Conservation (phyloP, 2,329 filamentous ascomycete species). For the Ceratocystis cubensis region DNA sequence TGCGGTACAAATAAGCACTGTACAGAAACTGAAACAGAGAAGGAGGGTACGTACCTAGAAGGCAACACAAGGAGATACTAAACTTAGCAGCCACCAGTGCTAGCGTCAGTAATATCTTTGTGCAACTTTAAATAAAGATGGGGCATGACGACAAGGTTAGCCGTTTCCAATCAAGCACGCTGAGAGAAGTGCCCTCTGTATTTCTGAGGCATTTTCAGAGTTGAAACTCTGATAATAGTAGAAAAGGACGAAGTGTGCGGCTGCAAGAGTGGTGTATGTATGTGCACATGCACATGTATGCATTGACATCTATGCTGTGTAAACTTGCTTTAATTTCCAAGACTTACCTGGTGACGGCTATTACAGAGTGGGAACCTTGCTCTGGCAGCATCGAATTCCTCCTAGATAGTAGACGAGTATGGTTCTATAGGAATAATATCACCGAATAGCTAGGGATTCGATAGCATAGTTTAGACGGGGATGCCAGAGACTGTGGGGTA, state of each 20-base stretch:
- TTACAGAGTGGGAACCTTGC: no score
- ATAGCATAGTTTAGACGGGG: no score
- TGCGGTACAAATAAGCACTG: neutral
- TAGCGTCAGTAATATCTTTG: slow-evolving; percentile 9
- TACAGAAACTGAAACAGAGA: neutral
- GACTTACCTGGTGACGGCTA: neutral
- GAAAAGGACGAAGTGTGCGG: no score
- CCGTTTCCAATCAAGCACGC: neutral
- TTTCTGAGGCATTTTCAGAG: no score
- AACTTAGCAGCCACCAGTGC: neutral
- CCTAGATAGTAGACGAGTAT: neutral
- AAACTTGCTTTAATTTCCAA: neutral
- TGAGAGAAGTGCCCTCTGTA: neutral
- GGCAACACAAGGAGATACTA: slow-evolving; percentile 2
- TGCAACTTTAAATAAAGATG: slow-evolving; percentile 9
- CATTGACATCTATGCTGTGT: neutral
- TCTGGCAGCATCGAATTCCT: neutral
- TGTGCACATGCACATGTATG: neutral
- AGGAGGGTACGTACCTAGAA: slow-evolving; percentile 3
- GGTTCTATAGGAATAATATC: neutral
- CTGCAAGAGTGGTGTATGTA: no score
- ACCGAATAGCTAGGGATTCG: neutral
- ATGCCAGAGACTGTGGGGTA: neutral
- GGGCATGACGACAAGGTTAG: neutral
- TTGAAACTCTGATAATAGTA: no score